phyloP scores from a whole-genome alignment of 345 rosid species.

The Eucalyptus camaldulensis region DNA sequence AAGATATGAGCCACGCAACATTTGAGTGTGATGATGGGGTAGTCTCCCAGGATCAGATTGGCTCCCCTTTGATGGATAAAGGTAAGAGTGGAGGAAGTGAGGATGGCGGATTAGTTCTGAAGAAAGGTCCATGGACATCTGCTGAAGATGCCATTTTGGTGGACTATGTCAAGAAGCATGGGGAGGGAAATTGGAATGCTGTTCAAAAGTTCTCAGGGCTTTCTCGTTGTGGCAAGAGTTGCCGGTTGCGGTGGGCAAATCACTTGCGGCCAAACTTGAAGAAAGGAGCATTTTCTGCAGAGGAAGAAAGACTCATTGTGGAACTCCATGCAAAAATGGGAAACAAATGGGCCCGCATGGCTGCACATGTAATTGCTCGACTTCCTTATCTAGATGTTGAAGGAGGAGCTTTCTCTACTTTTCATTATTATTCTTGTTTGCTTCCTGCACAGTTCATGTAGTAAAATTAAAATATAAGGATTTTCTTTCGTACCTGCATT shows the following conservation, averaged over 20 bases:
- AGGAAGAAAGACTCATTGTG: conserved; percentile 83
- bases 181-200: conserved; percentile 97
- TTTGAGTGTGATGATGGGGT: conserved; percentile 50
- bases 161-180: conserved; percentile 88
- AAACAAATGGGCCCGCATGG: conserved; percentile 99
- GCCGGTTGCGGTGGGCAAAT: conserved; percentile 96
- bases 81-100: conserved; percentile 23
- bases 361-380: conserved; percentile 73
- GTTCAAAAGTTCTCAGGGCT: conserved; percentile 87
- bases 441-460: background rate
- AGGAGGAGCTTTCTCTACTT: background rate
- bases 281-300: conserved; percentile 91
- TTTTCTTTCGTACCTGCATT: background rate
- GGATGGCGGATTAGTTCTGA: conserved; percentile 38
- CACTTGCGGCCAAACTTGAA: conserved; percentile 95
- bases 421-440: background rate
- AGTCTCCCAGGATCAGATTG: conserved; percentile 38
- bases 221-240: conserved; percentile 95
- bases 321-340: conserved; percentile 95
- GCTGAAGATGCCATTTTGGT: conserved; percentile 83
- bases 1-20: conserved; percentile 60
- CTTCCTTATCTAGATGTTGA: background rate
- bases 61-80: conserved; percentile 41
- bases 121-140: conserved; percentile 99
- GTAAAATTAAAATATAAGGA: background rate